These are phyloP conservation scores for Chenopodium formosanum DNA, from an alignment of 148 eudicot genomes.

Conservation along the genomic window DNA sequence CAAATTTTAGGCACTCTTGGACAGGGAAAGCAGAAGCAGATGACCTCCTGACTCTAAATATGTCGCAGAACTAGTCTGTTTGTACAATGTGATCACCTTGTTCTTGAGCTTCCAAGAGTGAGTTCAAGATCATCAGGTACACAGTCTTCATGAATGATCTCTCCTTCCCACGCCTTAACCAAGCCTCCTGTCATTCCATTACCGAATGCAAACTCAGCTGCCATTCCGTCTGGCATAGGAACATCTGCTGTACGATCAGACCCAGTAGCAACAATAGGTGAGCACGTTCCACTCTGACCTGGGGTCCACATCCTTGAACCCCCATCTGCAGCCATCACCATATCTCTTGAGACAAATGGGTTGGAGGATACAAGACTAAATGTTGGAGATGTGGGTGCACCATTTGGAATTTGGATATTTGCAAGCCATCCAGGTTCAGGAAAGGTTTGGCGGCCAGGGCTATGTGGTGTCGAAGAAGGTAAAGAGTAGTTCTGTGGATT, in stretches of 20 bases:
- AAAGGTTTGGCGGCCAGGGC: constrained; percentile 67
- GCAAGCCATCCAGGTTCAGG: constrained; percentile 79
- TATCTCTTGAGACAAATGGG: constrained; percentile 67
- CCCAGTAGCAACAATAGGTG: constrained; percentile 68
- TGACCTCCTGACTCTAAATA: not conserved
- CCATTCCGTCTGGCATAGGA: constrained; percentile 74
- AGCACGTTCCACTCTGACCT: constrained; percentile 91
- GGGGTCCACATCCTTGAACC: constrained; percentile 96
- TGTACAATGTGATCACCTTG: constrained; percentile 37
- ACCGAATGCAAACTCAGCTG: constrained; percentile 94
- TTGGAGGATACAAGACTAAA: constrained; percentile 80
- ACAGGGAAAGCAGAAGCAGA: not conserved
- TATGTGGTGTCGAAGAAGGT: constrained; percentile 75
- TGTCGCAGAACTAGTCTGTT: not conserved
- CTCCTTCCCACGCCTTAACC: constrained; percentile 97
- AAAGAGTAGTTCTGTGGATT: constrained; percentile 50
- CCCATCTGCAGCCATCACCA: constrained; percentile 52
- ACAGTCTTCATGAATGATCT: constrained; percentile 90
- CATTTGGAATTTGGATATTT: constrained; percentile 64
- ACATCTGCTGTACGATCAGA: constrained; percentile 69
- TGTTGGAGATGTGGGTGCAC: constrained; percentile 76
- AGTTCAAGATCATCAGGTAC: constrained; percentile 96
- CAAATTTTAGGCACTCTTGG: not conserved
- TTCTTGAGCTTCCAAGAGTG: constrained; percentile 71
- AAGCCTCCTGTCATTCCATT: constrained; percentile 47